phyloP scores from a whole-genome alignment of 306 rosid genomes.

The Carpinus viminea region DNA sequence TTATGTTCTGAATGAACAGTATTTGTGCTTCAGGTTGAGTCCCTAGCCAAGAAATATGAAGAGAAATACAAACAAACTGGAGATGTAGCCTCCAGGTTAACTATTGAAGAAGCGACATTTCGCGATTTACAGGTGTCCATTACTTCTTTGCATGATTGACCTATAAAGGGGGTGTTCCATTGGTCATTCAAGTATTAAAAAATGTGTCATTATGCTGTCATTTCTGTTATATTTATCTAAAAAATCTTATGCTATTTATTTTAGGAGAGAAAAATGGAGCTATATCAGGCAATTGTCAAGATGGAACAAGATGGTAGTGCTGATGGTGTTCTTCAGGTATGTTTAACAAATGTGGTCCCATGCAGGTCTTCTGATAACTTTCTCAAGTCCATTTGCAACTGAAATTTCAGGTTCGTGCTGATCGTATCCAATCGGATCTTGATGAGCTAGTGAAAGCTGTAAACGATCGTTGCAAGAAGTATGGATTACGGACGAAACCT shows the following conservation, averaged over 20 bases:
- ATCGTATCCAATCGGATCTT: constrained; percentile 67
- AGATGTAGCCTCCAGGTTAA: constrained; percentile 90
- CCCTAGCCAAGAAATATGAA: constrained; percentile 84
- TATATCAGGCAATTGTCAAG: constrained; percentile 80
- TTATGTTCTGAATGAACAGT: constrained; percentile 26
- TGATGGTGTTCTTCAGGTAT: constrained; percentile 73
- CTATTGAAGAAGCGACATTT: constrained; percentile 88
- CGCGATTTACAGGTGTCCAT: constrained; percentile 81
- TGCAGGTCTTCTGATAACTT: constrained; percentile 21
- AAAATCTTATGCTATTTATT: constrained; percentile 21
- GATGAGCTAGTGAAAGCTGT: constrained; percentile 81
- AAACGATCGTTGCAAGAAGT: constrained; percentile 89
- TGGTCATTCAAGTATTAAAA: constrained; percentile 19
- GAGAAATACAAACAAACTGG: constrained; percentile 87
- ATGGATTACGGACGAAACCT: constrained; percentile 87
- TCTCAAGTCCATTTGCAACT: constrained; percentile 32
- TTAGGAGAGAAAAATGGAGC: constrained; percentile 92
- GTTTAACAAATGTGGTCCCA: constrained; percentile 17
- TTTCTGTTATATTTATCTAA: constrained; percentile 18
- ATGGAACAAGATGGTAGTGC: constrained; percentile 72
- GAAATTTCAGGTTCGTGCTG: constrained; percentile 68
- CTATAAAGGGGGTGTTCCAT: constrained; percentile 15
- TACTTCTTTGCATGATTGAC: constrained; percentile 10
- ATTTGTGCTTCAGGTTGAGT: constrained; percentile 61
- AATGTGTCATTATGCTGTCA: constrained; percentile 7